Base-by-base conservation (phyloP, 1,284 basidiomycete genomes). In the Melampsora americana region DNA sequence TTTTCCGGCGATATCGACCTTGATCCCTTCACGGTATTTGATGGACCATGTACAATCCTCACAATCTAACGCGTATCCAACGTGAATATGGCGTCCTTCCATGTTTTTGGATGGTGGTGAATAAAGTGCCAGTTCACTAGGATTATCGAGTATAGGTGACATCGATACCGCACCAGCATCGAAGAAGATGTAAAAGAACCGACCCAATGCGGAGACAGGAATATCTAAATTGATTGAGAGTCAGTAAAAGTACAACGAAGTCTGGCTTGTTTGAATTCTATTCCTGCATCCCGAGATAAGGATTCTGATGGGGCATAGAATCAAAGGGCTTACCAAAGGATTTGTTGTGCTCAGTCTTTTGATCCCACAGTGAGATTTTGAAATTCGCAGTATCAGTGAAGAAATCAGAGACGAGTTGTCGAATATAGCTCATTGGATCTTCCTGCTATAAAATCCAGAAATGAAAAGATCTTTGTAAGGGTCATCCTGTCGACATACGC, bases 321-420 rank as follows among this genome's bases (percentile, higher is more conserved):
- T 30, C 1, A 68, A 14, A 44, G 14, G n/a, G 26, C 70, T 26
- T 20, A 75, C 73, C 73, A 68, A 75, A 75, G 18, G 73, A 30
- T 68, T 75, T 68, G 32, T 50, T 75, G n/a, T 53, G 44, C 12
- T 53, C 73, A 23, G 73, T 30, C 28, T 75, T 75, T 9, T 48
- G 61, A 59, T 75, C 66, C 65, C 73, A 75, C 28, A 75, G 30
- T 16, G 73, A 75, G 16, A 75, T 68, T 59, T 62, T 75, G 26
- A 75, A 75, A 46, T 67, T 28, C 2, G 73, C 73, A n/a, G 73
- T 44, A 35, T 67, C 66, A 26, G 48, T 61, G 23, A 75, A 75
- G 35, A 30, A 75, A 28, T 75, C 73, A 61, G 26, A 42, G n/a
- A 75, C 53, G 5, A 75, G 14, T 26, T 60, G 59, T 48, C 50